These are phyloP conservation scores for Extremus antarcticus DNA, from an alignment of 495 filamentous ascomycete genomes.

Conservation along the genomic window DNA sequence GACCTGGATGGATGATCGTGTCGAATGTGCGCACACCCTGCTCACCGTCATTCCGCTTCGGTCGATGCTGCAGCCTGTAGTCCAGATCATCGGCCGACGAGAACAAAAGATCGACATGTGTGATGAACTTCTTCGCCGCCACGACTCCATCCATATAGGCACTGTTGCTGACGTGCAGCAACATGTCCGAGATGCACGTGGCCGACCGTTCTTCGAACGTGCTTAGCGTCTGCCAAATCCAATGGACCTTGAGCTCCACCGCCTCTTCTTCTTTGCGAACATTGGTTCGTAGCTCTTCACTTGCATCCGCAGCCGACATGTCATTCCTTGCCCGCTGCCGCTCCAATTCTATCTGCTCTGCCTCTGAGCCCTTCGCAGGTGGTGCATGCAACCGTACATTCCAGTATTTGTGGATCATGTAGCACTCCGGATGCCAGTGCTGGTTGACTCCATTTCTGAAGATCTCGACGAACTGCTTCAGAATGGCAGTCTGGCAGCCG, in stretches of 20 bases:
- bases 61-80: slow-evolving; percentile 51
- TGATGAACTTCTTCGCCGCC: slow-evolving; percentile 93
- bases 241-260: slow-evolving; percentile 96
- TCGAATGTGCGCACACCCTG: slow-evolving; percentile 10
- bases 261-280: slow-evolving; percentile 79
- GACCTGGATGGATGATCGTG: slow-evolving; percentile 34
- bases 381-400: slow-evolving; percentile 74
- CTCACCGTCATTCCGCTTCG: slow-evolving; percentile 50
- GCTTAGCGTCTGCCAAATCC: slow-evolving; percentile 95
- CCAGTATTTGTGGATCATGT: slow-evolving; percentile 99
- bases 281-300: slow-evolving; percentile 58
- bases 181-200: slow-evolving; percentile 98
- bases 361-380: slow-evolving; percentile 35
- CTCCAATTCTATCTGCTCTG: slow-evolving; percentile 52
- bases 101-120: slow-evolving; percentile 90
- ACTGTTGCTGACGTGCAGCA: slow-evolving; percentile 96
- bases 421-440: slow-evolving; percentile 99
- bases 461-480: slow-evolving; percentile 99
- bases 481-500: slow-evolving; percentile 92
- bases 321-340: slow-evolving; percentile 44
- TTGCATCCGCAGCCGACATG: slow-evolving; percentile 49
- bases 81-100: slow-evolving; percentile 78
- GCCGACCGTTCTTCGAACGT: slow-evolving; percentile 96
- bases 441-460: slow-evolving; percentile 96
- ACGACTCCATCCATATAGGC: slow-evolving; percentile 91